Evolutionary conservation across 2,329 filamentous ascomycete species (phyloP), one percentile per base, ranked within the genome.

Genomic region (Furcasterigmium furcatum): DNA sequence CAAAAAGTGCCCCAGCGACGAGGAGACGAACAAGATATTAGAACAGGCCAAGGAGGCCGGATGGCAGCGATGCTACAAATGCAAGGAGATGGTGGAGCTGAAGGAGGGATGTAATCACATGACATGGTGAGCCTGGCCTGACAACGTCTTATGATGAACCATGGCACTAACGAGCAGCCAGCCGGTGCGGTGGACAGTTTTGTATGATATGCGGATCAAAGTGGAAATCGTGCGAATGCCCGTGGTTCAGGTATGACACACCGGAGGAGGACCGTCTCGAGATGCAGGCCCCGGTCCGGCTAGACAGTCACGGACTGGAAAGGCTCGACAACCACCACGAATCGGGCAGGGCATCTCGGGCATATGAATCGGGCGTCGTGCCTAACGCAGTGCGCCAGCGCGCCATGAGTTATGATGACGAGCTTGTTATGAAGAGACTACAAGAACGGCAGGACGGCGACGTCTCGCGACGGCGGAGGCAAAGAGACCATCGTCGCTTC

Each of bases 81-180:
- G 91, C 67, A 80, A 77, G 52, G 73, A 79, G 32, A 76, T 88
- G 71, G 86, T 95, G 38, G 87, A 95, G 63, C 69, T 90, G 41
- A 85, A 85, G 55, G 87, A 92, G 63, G 89, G 89, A 38, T 91
- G 87, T 65, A 91, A 92, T 66, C 90, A 92, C 61, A 92, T 95
- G 81, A 90, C 82, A 22, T 95, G 90, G 85, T 88, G 72, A 66
- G 80, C 67, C 34, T 21, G 8, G n/a, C 38, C 27, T 44, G 41
- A 13, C 40, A 30, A 20, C 22, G 16, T 40, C 16, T 36, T 13
- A 19, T 8, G 29, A 70, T 49, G 24, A 7, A 32, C 25, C 30
- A 32, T 7, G 30, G 54, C 46, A 29, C 40, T 40, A 44, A 40
- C 22, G 50, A 38, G 60, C 40, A 22, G 13, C 21, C 44, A 83